Conservation (phyloP, 1,284 basidiomycete genomes). For the Cutaneotrichosporon mucoides region DNA sequence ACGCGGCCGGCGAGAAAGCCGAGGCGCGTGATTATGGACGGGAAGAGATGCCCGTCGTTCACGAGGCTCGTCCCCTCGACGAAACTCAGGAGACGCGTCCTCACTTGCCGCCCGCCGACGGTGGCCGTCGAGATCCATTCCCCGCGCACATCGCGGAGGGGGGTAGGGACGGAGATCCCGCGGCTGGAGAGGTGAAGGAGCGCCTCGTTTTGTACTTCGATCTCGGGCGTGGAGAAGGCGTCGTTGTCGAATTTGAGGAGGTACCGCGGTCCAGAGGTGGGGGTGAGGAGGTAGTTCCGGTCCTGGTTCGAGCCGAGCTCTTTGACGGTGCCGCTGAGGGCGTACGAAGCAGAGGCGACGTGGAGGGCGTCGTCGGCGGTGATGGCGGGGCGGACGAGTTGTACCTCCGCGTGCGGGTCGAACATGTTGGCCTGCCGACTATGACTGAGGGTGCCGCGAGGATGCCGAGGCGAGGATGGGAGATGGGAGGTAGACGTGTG, state of each 20-base stretch:
- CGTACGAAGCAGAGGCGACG: slow-evolving; percentile 3
- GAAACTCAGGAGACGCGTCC: slow-evolving; percentile 11
- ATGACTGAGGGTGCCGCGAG: too few species aligned
- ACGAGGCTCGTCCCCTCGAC: slow-evolving; percentile 9
- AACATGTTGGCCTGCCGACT: too few species aligned
- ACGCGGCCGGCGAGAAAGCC: slow-evolving; percentile 8
- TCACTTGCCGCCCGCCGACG: background rate
- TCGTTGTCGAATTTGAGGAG: slow-evolving; percentile 19
- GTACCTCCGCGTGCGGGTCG: slow-evolving; percentile 10
- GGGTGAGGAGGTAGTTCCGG: slow-evolving; percentile 10
- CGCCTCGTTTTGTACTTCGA: slow-evolving; percentile 12
- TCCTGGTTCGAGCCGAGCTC: slow-evolving; percentile 18
- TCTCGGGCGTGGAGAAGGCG: slow-evolving; percentile 4
- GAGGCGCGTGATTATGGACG: background rate
- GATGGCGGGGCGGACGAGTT: slow-evolving; percentile 5
- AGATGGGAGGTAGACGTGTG: too few species aligned
- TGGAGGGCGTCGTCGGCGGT: background rate
- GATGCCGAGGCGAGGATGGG: too few species aligned
- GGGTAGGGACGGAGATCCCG: slow-evolving; percentile 3
- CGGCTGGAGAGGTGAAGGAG: background rate
- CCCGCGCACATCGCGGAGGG: background rate
- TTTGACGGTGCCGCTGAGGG: slow-evolving; percentile 1
- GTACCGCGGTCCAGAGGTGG: background rate
- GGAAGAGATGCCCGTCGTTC: slow-evolving; percentile 8
- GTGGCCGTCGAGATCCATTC: background rate